These are phyloP conservation scores for Hymenoscyphus linearis DNA, from an alignment of 2,329 filamentous ascomycete genomes.

Conservation along the genomic window DNA sequence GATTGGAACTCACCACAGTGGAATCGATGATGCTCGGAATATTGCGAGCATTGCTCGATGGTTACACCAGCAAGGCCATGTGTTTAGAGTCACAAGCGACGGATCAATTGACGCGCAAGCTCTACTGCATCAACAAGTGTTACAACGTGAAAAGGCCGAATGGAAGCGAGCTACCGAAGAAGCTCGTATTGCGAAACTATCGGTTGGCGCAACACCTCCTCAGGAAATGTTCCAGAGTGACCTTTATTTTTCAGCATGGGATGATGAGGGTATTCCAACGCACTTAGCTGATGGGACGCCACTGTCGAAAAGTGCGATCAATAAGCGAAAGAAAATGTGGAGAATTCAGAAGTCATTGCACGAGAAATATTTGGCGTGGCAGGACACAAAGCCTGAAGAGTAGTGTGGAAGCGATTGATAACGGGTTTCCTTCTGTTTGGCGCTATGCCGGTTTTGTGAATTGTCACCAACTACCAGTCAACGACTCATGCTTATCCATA, in stretches of 20 bases:
- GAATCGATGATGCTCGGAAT: conserved; percentile 16
- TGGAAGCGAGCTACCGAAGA: not conserved
- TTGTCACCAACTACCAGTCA: too few species aligned
- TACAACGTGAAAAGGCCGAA: not conserved
- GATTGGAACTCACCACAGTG: conserved; percentile 14
- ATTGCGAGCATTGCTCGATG: conserved; percentile 15
- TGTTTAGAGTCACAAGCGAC: conserved; percentile 15
- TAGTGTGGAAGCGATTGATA: too few species aligned
- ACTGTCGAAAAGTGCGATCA: not conserved
- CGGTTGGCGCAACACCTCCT: conserved; percentile 7
- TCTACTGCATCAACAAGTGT: not conserved
- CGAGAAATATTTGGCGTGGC: not conserved
- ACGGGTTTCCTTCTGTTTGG: too few species aligned
- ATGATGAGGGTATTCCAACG: conserved; percentile 13
- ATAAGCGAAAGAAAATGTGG: not conserved
- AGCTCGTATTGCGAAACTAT: conserved; percentile 8
- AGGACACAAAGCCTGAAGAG: not conserved
- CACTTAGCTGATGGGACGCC: not conserved
- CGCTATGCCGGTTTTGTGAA: too few species aligned
- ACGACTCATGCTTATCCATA: too few species aligned
- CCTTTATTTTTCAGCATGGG: conserved; percentile 10
- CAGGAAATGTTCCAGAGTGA: conserved; percentile 13
- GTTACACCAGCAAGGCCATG: conserved; percentile 11
- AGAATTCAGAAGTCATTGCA: not conserved
- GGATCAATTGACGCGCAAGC: not conserved